phyloP scores from a whole-genome alignment of 257 asterid species.

The Nemophila menziesii region DNA sequence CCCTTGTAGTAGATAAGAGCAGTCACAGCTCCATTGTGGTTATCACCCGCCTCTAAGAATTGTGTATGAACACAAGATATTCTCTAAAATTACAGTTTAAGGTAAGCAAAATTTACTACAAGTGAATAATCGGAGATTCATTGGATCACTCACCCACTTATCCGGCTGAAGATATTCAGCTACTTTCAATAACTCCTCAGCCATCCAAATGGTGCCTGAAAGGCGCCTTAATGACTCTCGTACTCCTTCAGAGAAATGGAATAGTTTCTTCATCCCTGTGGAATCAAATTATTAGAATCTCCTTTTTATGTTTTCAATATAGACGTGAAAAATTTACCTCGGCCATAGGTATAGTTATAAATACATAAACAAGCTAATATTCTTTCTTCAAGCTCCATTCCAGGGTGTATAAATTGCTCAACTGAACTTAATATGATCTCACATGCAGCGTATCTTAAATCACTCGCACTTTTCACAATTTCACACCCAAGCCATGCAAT shows the following conservation, averaged over 20 bases:
- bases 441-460: conserved; percentile 54
- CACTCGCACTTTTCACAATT: conserved; percentile 55
- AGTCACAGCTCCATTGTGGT: conserved; percentile 61
- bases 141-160: conserved; percentile 70
- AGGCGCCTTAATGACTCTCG: conserved; percentile 84
- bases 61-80: conserved; percentile 94
- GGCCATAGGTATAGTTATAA: conserved; percentile 71
- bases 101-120: conserved; percentile 6
- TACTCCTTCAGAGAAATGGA: conserved; percentile 68
- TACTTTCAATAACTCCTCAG: conserved; percentile 80
- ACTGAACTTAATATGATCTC: conserved; percentile 53
- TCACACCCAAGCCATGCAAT: conserved; percentile 85
- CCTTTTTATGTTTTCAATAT: too few species aligned
- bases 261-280: conserved; percentile 73
- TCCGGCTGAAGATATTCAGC: conserved; percentile 91
- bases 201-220: conserved; percentile 86
- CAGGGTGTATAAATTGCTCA: conserved; percentile 78
- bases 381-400: conserved; percentile 80
- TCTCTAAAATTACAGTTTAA: conserved; percentile 40
- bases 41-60: conserved; percentile 51
- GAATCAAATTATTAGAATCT: conserved; percentile 3
- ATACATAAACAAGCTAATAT: conserved; percentile 79
- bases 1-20: conserved; percentile 80
- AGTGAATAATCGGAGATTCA: background rate
- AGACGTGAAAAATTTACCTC: conserved; percentile 29